Evolutionary conservation across 805 yeast genomes (phyloP), one percentile per base, ranked within the genome.

Genomic region (Candida adriatica): DNA sequence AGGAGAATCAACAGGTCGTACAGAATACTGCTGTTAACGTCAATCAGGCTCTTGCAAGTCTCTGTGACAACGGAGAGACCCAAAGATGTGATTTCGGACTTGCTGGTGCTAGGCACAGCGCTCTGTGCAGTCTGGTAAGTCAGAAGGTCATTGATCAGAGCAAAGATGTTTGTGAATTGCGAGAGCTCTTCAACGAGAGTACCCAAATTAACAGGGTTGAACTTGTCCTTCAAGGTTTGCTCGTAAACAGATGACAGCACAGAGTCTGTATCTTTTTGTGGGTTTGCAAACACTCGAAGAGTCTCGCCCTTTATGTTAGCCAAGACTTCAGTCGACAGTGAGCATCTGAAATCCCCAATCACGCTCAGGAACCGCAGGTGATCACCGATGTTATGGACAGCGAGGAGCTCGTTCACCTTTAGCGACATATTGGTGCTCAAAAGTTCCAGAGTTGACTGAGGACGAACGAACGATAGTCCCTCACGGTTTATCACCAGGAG

Each of bases 181-280:
- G 60, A 58, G 36, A 70, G 46, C 24, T 62, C 61, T 9, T 55
- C 49, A 21, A 70, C 58, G n/a, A 73, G 45, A 7, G 47, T 57
- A 19, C 56, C 42, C 21, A 67, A 51, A 21, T 60, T 57, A 2
- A 52, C 39, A 21, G 60, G 53, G 37, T 66, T 65, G 31, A 75
- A 55, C 30, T 58, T 56, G 4, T 57, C 46, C 8, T 66, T 54
- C 29, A 79, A 54, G 13, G 57, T 43, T 1, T 56, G 38, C 19
- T 65, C 63, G 38, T 74, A 71, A 6, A 72, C 55, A 6, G 48
- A 40, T 1, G 46, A 37, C 13, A 61, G 49, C 7, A 52, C 51
- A 18, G 72, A 16, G 17, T 34, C 37, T 6, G 39, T 30, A 9
- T 33, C 33, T 19, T 27, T 31, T 9, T 39, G 46, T 24, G 48